Evolutionary conservation across 2,329 filamentous ascomycete species (phyloP).

Genomic region (Diaporthe destruens): DNA sequence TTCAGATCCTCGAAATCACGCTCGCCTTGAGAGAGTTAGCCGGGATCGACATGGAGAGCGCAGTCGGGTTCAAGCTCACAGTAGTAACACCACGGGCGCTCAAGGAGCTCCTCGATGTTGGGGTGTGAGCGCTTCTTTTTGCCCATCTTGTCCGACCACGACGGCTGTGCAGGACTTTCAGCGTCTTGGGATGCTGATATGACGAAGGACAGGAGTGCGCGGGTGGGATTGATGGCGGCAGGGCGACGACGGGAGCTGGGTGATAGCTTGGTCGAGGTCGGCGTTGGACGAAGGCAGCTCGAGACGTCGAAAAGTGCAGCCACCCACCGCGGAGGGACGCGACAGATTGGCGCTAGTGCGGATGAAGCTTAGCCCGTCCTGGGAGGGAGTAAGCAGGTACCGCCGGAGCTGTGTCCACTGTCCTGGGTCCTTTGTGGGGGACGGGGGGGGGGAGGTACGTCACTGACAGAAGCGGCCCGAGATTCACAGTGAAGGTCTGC

Average conservation of each 20-base stretch:
- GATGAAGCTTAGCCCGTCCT: constrained; percentile 1
- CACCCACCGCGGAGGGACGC: constrained; percentile 12
- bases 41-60: constrained; percentile 37
- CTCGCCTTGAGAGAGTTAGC: constrained; percentile 68
- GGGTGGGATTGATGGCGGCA: neutral
- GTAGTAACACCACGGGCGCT: constrained; percentile 97
- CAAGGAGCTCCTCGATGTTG: constrained; percentile 88
- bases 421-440: neutral
- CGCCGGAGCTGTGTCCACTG: neutral
- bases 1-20: constrained; percentile 98
- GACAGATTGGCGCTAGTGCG: constrained; percentile 26
- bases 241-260: constrained; percentile 8
- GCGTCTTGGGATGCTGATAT: too few relatives aligned
- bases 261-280: neutral
- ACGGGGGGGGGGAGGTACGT: too few relatives aligned
- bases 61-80: constrained; percentile 64
- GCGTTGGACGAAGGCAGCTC: constrained; percentile 7
- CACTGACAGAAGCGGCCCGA: constrained; percentile 9
- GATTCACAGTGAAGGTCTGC: neutral
- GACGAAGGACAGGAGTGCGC: neutral
- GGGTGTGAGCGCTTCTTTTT: constrained; percentile 93
- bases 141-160: constrained; percentile 69
- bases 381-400: neutral
- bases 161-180: neutral
- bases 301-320: constrained; percentile 35